Evolutionary conservation across 1,139 yeast genomes (phyloP).

Genomic region (Kurtzmaniella quercitrusa): DNA sequence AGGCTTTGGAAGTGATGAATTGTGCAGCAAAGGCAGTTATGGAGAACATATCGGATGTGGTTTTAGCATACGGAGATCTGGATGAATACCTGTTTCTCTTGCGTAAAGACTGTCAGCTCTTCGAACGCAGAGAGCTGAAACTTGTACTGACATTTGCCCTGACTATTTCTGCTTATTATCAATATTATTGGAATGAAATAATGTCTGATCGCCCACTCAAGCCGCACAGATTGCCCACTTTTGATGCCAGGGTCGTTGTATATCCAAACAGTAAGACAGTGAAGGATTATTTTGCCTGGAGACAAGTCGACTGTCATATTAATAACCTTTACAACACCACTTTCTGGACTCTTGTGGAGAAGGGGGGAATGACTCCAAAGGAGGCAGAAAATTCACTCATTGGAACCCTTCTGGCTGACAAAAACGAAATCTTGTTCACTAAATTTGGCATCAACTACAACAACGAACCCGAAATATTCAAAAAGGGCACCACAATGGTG

Average conservation of each 20-base stretch:
- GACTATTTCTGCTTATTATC: constrained; percentile 74
- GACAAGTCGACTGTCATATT: constrained; percentile 96
- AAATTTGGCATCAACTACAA: constrained; percentile 85
- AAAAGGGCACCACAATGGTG: constrained; percentile 76
- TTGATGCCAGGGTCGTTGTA: constrained; percentile 86
- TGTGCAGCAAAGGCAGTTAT: constrained; percentile 67
- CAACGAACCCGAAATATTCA: constrained; percentile 80
- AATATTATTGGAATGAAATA: constrained; percentile 57
- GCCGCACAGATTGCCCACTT: constrained; percentile 63
- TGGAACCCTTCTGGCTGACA: constrained; percentile 78
- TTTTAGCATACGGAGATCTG: constrained; percentile 88
- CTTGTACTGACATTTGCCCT: constrained; percentile 78
- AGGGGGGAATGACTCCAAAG: constrained; percentile 67
- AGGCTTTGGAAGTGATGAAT: constrained; percentile 80
- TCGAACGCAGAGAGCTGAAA: constrained; percentile 79
- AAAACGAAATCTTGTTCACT: constrained; percentile 77
- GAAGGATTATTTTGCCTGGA: constrained; percentile 86
- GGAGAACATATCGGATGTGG: constrained; percentile 62
- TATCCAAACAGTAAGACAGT: constrained; percentile 66
- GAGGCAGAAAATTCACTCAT: constrained; percentile 73
- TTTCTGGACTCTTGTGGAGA: constrained; percentile 79
- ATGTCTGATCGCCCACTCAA: constrained; percentile 45
- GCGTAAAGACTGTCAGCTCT: constrained; percentile 56
- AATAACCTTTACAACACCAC: constrained; percentile 90
- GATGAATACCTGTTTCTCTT: constrained; percentile 90